Evolutionary conservation across 1,284 basidiomycete species (phyloP).

Genomic region (Malassezia brasiliensis): DNA sequence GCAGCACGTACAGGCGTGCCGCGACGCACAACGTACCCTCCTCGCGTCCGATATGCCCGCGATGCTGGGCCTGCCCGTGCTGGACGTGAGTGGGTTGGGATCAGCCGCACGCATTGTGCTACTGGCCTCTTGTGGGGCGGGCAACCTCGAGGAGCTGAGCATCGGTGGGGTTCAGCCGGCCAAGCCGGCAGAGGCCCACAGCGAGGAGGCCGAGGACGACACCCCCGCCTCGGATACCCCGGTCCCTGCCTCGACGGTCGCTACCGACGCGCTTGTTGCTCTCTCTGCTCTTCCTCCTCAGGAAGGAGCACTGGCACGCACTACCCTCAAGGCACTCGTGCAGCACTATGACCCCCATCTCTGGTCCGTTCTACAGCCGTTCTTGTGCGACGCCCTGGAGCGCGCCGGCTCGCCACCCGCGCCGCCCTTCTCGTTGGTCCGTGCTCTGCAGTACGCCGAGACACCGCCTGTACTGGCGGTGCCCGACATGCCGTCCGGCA

Average conservation of each 20-base stretch:
- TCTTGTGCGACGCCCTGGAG: background rate
- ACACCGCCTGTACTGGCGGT: background rate
- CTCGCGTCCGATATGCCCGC: background rate
- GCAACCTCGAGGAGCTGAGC: too few species aligned
- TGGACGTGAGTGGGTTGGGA: background rate
- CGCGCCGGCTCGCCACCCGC: constrained; percentile 23
- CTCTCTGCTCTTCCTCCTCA: background rate
- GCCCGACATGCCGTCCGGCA: background rate
- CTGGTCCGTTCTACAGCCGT: constrained; percentile 9
- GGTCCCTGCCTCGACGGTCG: background rate
- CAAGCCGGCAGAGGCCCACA: too few species aligned
- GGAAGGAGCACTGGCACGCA: background rate
- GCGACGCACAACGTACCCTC: background rate
- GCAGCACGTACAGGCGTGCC: background rate
- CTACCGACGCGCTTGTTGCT: background rate
- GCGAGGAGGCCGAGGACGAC: too few species aligned
- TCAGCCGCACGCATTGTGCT: background rate
- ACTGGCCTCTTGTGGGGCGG: background rate
- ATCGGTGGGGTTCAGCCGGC: too few species aligned
- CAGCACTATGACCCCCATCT: background rate
- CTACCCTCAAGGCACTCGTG: background rate
- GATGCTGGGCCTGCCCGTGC: background rate
- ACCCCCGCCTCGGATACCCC: too few species aligned
- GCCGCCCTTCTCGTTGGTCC: constrained; percentile 41
- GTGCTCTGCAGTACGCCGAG: constrained; percentile 17